These are phyloP conservation scores for Turritis glabra DNA, from an alignment of 345 rosid genomes.

Conservation along the genomic window DNA sequence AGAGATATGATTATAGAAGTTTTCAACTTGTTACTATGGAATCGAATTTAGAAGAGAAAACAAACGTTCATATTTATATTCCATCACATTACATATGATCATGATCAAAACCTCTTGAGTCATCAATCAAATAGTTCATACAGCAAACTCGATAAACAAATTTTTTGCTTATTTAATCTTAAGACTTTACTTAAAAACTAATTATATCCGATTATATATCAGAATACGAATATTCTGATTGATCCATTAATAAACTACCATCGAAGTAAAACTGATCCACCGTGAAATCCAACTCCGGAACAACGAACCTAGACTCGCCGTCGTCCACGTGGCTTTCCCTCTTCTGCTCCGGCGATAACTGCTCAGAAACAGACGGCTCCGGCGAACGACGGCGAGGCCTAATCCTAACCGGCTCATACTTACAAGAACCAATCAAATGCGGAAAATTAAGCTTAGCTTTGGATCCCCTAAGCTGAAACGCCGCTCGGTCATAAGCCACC, in stretches of 20 bases:
- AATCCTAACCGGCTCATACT: conserved; percentile 48
- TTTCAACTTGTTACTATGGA: not conserved
- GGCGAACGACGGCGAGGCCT: conserved; percentile 50
- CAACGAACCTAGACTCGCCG: conserved; percentile 9
- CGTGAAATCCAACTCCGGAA: conserved; percentile 17
- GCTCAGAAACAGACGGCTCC: conserved; percentile 14
- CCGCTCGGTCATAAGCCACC: conserved; percentile 59
- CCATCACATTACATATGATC: not conserved
- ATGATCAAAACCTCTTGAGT: not conserved
- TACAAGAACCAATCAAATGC: conserved; percentile 48
- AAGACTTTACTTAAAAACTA: not conserved
- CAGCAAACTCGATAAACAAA: not conserved
- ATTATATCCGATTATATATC: conserved; percentile 4
- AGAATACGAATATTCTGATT: not conserved
- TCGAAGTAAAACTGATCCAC: conserved; percentile 22
- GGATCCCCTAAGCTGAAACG: conserved; percentile 54
- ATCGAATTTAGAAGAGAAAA: not conserved
- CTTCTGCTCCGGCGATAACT: conserved; percentile 2
- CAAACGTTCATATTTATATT: not conserved
- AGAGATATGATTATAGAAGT: too few species aligned
- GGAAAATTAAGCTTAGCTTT: conserved; percentile 65
- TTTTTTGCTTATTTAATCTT: not conserved
- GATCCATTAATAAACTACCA: not conserved
- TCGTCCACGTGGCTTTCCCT: conserved; percentile 12
- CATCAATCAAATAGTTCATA: not conserved